Percentiles rank a stretch among this genome's conserved stretches.
These are phyloP conservation scores for Biscutella laevigata DNA, from an alignment of 441 rosid genomes.

Conservation along the genomic window DNA sequence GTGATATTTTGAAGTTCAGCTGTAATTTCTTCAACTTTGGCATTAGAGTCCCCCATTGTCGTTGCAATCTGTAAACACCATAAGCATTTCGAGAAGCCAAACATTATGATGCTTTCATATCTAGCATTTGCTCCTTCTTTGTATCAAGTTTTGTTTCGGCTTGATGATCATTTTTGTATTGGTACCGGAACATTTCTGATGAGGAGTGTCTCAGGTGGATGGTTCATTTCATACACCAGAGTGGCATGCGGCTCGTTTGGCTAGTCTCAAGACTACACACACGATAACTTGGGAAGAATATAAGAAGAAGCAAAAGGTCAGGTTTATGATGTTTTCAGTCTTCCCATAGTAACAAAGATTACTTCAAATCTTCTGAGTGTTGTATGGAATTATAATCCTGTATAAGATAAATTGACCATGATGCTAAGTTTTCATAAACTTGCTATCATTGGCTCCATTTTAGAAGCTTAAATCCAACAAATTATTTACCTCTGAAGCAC, in stretches of 20 bases:
- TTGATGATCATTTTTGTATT: constrained; percentile 11
- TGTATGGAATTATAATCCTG: neutral
- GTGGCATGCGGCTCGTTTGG: constrained; percentile 99
- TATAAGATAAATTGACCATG: neutral
- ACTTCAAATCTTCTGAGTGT: neutral
- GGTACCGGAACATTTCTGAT: constrained; percentile 60
- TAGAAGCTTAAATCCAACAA: neutral
- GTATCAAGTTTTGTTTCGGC: neutral
- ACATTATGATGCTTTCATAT: too few relatives aligned
- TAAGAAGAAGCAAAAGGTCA: constrained; percentile 86
- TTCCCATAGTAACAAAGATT: neutral
- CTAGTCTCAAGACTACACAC: constrained; percentile 88
- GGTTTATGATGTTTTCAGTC: neutral
- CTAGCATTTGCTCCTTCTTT: neutral
- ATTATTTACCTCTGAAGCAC: neutral
- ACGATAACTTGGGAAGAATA: constrained; percentile 92
- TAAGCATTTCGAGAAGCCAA: neutral
- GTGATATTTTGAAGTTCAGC: too few relatives aligned
- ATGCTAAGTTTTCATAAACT: neutral
- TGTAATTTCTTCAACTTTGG: too few relatives aligned
- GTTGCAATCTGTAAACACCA: neutral
- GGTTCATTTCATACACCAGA: constrained; percentile 99
- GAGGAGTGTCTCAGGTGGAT: constrained; percentile 99
- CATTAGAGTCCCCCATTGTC: neutral
- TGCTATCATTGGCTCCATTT: neutral